Base-by-base conservation (phyloP, 2,329 filamentous ascomycete species). In the Colletotrichum orchidophilum region DNA sequence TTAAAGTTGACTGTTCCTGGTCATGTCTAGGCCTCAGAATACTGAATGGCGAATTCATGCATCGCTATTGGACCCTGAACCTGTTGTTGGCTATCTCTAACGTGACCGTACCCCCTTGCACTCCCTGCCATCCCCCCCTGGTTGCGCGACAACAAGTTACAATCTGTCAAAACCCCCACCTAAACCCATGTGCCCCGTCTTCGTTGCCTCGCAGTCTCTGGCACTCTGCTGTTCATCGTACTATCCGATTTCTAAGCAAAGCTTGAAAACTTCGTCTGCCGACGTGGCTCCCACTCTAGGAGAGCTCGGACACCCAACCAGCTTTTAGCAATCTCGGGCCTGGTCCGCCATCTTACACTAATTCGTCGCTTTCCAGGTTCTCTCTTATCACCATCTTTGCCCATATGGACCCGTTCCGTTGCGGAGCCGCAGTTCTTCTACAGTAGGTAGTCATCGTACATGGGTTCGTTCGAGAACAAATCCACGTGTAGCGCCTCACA, bases 211-310 rank as follows among this genome's bases (percentile, higher is more conserved):
- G 63, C 50, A 59, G 64, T 54, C 52, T 67, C 67, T 57, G 21
- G 26, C 49, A 27, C 35, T 55, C 39, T 52, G n/a, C 35, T 52
- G 27, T 29, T n/a, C 49, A 61, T 61, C 67, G 67, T 67, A 66
- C 58, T 24, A 53, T 63, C 52, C 52, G 68, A 71, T 71, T 71
- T 71, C 68, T 71, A 71, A 71, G 64, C 68, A 71, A 39, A 9
- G 3, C 33, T 18, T 15, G 21, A 62, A 62, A 53, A 62, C n/a
- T 53, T 62, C 46, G 29, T 53, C 57, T 53, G 33, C 31, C 64
- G 33, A 70, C 50, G 63, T 67, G 63, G 53, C 68, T 58, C n/a
- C 29, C 27, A 26, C 39, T 46, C 39, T 15, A 46, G 18, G 39
- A 31, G 27, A 18, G 46, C 21, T 46, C 46, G 42, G 59, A 21